Conservation (phyloP, 805 yeast species). For the Zygotorulaspora danielsina region DNA sequence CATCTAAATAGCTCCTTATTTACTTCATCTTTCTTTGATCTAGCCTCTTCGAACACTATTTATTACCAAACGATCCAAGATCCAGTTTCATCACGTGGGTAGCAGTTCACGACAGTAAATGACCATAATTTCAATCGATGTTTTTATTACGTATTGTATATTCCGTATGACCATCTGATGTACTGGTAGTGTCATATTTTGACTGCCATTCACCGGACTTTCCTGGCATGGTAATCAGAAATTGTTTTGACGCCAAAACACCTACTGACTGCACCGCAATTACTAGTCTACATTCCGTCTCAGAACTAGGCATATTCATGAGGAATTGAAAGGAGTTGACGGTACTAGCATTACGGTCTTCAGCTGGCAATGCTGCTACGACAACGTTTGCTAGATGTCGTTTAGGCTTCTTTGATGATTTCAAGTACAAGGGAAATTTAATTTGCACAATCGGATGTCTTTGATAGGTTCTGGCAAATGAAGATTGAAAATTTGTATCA, state of each 20-base stretch:
- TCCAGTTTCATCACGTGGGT: too few species aligned
- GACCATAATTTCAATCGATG: too few species aligned
- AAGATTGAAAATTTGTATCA: conserved; percentile 9
- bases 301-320: conserved; percentile 7
- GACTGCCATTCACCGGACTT: conserved; percentile 17
- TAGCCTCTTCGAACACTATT: too few species aligned
- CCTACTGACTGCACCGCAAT: conserved; percentile 17
- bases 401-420: conserved; percentile 10
- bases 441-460: conserved; percentile 14
- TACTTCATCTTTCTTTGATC: too few species aligned
- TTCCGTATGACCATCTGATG: conserved; percentile 25
- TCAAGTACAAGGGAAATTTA: conserved; percentile 18
- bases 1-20: too few species aligned
- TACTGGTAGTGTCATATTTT: conserved; percentile 15
- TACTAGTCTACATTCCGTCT: conserved; percentile 19
- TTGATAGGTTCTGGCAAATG: conserved; percentile 13
- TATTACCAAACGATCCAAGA: too few species aligned
- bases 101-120: too few species aligned
- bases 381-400: conserved; percentile 19
- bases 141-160: conserved; percentile 15
- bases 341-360: conserved; percentile 1
- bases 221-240: conserved; percentile 21
- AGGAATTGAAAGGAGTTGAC: conserved; percentile 7
- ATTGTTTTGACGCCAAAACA: conserved; percentile 16
- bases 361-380: conserved; percentile 15